Base-by-base conservation (phyloP, 495 filamentous ascomycete genomes). In the Neurospora sp. region DNA sequence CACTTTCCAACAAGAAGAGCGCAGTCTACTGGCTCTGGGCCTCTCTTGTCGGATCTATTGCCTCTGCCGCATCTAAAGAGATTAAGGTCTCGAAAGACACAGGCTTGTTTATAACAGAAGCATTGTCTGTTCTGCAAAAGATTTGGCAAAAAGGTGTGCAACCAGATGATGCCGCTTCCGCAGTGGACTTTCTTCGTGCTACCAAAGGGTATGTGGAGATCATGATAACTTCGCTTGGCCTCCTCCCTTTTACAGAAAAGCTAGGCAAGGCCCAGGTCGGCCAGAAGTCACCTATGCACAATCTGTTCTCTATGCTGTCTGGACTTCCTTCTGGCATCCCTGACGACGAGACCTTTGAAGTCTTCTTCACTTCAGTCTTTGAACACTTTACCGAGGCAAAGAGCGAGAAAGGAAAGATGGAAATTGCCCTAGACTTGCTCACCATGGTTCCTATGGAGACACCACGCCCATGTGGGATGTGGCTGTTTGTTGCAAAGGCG, bases 51-150 rank as follows among this genome's bases (percentile, higher is more conserved):
- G 87, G 82, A 14, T 89, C 92, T 8, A 80, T 98, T 39, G 89
- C 90, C 4, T 86, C 90, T 70, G 94, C 96, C 0, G 92, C 92
- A 7, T 90, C 86, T 59, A 96, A 96, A 81, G 96, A 99, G 78
- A 90, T 99, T 71, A 97, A 94, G 75, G 91, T 94, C 14, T 93
- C 93, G 0, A 86, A 86, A 31, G 94, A 98, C 71, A 90, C 92
- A 6, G 92, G 92, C 82, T 85, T 89, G 69, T 93, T 94, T 59
- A 86, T 97, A 68, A 89, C 93, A 12, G 86, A 89, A 69, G 82
- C 94, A 31, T 84, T 96, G 71, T 87, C 87, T 38, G 75, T 91
- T 27, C 79, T 97, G 10, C 87, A 89, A 70, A 87, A 84, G 16
- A 81, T 94, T 4, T 97, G 95, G 93, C 73, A 69, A 9, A 84